Conservation (phyloP, 805 yeast species). For the Spathaspora boniae region DNA sequence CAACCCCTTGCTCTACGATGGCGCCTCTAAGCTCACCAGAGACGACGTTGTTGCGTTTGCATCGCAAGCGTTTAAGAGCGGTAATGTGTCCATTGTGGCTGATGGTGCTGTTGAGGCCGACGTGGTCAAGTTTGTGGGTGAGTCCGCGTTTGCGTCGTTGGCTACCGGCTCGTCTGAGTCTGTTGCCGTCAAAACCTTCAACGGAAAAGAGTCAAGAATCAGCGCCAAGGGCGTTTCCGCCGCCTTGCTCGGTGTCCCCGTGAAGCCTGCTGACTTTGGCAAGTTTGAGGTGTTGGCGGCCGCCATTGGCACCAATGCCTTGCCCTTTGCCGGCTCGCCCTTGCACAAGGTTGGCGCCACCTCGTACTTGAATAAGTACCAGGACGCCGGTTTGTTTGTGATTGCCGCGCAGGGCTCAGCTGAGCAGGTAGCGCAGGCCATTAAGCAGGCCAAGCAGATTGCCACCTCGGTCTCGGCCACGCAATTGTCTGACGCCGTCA, state of each 20-base stretch:
- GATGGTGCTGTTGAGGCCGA: conserved; percentile 72
- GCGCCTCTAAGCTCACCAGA: conserved; percentile 49
- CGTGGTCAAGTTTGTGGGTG: conserved; percentile 61
- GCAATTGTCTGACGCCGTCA: conserved; percentile 53
- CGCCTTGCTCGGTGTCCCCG: conserved; percentile 81
- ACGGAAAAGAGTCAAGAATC: conserved; percentile 68
- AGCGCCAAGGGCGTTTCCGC: conserved; percentile 63
- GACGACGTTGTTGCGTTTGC: conserved; percentile 71
- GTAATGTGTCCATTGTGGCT: conserved; percentile 69
- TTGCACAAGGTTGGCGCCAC: conserved; percentile 48
- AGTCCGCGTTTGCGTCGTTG: conserved; percentile 61
- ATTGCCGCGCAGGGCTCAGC: conserved; percentile 63
- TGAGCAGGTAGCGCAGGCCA: conserved; percentile 53
- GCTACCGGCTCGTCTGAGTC: conserved; percentile 54
- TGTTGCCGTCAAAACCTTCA: conserved; percentile 40
- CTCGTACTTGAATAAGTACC: conserved; percentile 59
- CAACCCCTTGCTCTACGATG: conserved; percentile 73
- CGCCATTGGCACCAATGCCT: conserved; percentile 55
- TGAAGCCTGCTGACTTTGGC: conserved; percentile 58
- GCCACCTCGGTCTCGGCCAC: conserved; percentile 36
- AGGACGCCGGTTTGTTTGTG: conserved; percentile 79
- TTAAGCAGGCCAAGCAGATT: conserved; percentile 54
- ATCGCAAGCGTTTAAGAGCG: conserved; percentile 59
- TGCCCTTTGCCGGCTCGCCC: conserved; percentile 54
- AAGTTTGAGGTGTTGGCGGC: conserved; percentile 68